Evolutionary conservation across 805 yeast species (phyloP).

Genomic region (Candida ovalis): DNA sequence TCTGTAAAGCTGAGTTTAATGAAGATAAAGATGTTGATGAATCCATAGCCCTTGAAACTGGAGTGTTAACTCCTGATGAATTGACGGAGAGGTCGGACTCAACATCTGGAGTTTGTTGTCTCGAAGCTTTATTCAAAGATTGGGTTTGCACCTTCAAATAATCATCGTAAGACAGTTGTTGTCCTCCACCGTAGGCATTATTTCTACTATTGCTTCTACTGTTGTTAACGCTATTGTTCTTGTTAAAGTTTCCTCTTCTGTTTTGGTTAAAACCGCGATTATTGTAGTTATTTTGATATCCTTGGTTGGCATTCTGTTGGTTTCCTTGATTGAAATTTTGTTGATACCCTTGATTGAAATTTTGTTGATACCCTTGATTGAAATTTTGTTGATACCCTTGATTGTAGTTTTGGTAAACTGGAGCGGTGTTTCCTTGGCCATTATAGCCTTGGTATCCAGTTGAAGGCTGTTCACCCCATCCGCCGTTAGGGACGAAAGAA

Average conservation of each 20-base stretch:
- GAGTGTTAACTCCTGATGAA: constrained; percentile 29
- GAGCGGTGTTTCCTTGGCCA: background rate
- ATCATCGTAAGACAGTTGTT: constrained; percentile 44
- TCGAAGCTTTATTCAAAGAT: constrained; percentile 9
- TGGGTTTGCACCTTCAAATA: constrained; percentile 44
- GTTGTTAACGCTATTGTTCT: constrained; percentile 3
- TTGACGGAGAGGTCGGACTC: constrained; percentile 24
- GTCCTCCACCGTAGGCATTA: constrained; percentile 2
- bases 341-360: background rate
- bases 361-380: constrained; percentile 17
- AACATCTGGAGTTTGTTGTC: constrained; percentile 17
- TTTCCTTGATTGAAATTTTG: background rate
- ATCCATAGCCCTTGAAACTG: constrained; percentile 25
- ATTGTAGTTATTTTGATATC: constrained; percentile 9
- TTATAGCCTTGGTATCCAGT: background rate
- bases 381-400: constrained; percentile 13
- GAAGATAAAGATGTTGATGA: constrained; percentile 68
- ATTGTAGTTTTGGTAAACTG: background rate
- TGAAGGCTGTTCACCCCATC: constrained; percentile 8
- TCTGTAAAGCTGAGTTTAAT: constrained; percentile 64
- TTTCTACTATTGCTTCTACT: constrained; percentile 10
- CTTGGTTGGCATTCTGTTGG: background rate
- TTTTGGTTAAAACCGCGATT: constrained; percentile 4
- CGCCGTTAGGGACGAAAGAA: constrained; percentile 29
- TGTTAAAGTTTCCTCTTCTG: constrained; percentile 8